Percentiles rank a stretch among this genome's conserved stretches.
These are phyloP conservation scores for Solanum bulbocastanum DNA, from an alignment of 257 asterid species.

Conservation along the genomic window DNA sequence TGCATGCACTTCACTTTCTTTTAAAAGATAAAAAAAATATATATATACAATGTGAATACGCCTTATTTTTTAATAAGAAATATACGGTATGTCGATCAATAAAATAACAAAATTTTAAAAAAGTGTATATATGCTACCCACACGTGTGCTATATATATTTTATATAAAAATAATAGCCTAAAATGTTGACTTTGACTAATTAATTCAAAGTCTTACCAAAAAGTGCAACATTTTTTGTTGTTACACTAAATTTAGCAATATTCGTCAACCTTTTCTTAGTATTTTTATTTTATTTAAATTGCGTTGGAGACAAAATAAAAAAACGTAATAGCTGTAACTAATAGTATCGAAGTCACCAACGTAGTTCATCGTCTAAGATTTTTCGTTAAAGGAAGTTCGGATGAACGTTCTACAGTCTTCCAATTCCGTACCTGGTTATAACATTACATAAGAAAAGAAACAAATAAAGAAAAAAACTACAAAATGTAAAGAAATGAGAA, in stretches of 20 bases:
- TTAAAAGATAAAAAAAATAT: neutral
- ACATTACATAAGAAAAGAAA: neutral
- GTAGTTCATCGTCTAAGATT: neutral
- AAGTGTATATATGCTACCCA: neutral
- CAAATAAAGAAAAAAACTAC: neutral
- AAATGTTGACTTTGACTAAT: constrained; percentile 16
- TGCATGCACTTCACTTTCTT: neutral
- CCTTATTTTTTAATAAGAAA: neutral
- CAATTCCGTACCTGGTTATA: fast-evolving
- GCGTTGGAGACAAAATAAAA: neutral
- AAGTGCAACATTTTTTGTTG: constrained; percentile 10
- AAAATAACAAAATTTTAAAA: neutral
- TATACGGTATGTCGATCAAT: neutral
- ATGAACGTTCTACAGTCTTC: neutral
- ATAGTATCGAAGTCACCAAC: neutral
- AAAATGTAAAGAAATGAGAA: neutral
- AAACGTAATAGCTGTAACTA: neutral
- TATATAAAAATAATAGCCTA: neutral
- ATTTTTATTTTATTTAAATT: neutral
- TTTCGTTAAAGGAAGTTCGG: neutral
- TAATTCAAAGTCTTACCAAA: neutral
- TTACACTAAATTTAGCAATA: neutral
- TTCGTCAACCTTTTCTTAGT: neutral
- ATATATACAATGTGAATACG: neutral
- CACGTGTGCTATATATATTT: neutral